Conservation (phyloP, 1,284 basidiomycete genomes). For the Boletus sp. region DNA sequence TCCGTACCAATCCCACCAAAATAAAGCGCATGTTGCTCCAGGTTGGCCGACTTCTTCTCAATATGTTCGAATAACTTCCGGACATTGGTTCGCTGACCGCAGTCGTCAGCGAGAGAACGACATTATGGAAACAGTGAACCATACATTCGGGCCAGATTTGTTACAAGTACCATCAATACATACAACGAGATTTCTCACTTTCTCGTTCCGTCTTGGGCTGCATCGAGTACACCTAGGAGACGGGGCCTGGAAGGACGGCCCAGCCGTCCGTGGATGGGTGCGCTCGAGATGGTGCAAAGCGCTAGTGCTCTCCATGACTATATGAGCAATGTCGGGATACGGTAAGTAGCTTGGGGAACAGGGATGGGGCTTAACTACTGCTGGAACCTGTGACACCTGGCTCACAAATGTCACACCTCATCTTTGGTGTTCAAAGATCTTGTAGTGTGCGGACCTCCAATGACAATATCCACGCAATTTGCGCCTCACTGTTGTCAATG, state of each 20-base stretch:
- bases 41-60: conserved; percentile 20
- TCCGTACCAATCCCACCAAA: conserved; percentile 44
- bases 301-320: neutral
- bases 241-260: neutral
- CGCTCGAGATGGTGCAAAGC: conserved; percentile 2
- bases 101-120: conserved; percentile 11
- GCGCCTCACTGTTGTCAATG: neutral
- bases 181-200: conserved; percentile 33
- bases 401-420: neutral
- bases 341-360: neutral
- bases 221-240: conserved; percentile 18
- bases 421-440: too few relatives aligned
- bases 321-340: neutral
- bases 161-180: conserved; percentile 39
- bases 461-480: conserved; percentile 8
- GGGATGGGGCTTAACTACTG: conserved; percentile 8
- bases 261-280: neutral
- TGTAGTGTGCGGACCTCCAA: conserved; percentile 1
- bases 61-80: conserved; percentile 38
- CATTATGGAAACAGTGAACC: neutral
- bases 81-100: conserved; percentile 41
- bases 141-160: conserved; percentile 34
- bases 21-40: conserved; percentile 40
- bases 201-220: conserved; percentile 14
- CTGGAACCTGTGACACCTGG: neutral